Evolutionary conservation across 2,329 filamentous ascomycete species (phyloP).

Genomic region (Sclerotinia borealis): DNA sequence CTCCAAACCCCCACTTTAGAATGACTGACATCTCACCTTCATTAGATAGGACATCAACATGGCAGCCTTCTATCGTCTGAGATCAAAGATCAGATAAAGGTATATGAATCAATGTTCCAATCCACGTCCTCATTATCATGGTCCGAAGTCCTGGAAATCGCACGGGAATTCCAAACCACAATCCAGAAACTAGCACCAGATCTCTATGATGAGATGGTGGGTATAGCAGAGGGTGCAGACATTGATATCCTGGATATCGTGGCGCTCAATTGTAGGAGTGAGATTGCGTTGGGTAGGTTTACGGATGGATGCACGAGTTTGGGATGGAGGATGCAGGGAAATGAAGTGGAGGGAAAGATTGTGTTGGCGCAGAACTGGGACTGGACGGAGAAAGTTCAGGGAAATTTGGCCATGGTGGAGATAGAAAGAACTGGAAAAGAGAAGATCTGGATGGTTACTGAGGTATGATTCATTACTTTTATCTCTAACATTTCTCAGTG

Average conservation of each 20-base stretch:
- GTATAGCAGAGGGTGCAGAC: not conserved
- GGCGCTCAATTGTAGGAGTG: not conserved
- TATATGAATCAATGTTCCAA: not conserved
- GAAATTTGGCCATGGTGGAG: slow-evolving; percentile 19
- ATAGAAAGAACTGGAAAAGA: not conserved
- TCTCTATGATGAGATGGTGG: not conserved
- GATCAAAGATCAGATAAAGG: not conserved
- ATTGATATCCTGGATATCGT: not conserved
- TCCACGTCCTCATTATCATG: not conserved
- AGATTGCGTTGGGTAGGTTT: not conserved
- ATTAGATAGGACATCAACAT: slow-evolving; percentile 3
- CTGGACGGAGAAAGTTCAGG: slow-evolving; percentile 19
- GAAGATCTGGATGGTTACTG: not conserved
- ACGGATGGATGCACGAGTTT: not conserved
- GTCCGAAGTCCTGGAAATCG: not conserved
- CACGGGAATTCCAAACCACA: not conserved
- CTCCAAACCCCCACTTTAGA: not conserved
- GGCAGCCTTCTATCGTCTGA: not conserved
- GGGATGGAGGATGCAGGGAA: not conserved
- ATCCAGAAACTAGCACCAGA: not conserved
- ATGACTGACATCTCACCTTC: not conserved
- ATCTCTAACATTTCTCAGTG: not conserved
- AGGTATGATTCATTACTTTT: slow-evolving; percentile 6
- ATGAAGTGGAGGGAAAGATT: slow-evolving; percentile 9
- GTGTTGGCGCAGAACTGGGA: slow-evolving; percentile 28